Evolutionary conservation across 2,329 filamentous ascomycete species (phyloP), one percentile per base, ranked within the genome.

Genomic region (Zalaria obscura): DNA sequence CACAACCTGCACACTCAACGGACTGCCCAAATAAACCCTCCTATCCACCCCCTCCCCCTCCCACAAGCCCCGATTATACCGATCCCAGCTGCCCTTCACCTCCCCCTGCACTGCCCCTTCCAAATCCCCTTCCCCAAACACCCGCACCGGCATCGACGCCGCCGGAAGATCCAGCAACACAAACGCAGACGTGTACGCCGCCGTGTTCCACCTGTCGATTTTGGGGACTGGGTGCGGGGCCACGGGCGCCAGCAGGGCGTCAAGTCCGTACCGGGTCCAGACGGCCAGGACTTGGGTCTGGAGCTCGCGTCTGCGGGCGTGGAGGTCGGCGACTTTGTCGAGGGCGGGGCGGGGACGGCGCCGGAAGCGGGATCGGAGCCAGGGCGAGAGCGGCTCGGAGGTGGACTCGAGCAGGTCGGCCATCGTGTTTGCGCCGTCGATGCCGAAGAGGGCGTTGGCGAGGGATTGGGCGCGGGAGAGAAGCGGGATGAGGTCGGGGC

Each of bases 101-200:
- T 52, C 25, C 48, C 48, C 55, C 1, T 53, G 48, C 39, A 75
- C 59, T 36, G 71, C 64, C 11, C 59, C 66, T 27, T 68, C 53
- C 47, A 76, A 57, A 57, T 80, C 77, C 1, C 50, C 52, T 40
- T 66, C 58, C 0, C 45, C 53, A 39, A 78, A 65, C 1, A 55
- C 52, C 2, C 76, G 59, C 1, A 80, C 67, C 0, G 76, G 76
- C 1, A 80, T 47, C 0, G 61, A 53, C 11, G 72, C 78, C 2
- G 76, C 70, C 0, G 77, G 71, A 50, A 75, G 77, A 52, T 82
- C 77, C 25, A 81, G 55, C 41, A 80, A 50, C 5, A 79, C 75
- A 50, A 76, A 79, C 1, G 65, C 67, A 25, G 66, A 71, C 1
- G 76, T 79, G 52, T 80, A 81, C 43, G 75, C 71, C 0, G 75